Base-by-base conservation (phyloP, 1,139 yeast species). In the Eremothecium coryli region DNA sequence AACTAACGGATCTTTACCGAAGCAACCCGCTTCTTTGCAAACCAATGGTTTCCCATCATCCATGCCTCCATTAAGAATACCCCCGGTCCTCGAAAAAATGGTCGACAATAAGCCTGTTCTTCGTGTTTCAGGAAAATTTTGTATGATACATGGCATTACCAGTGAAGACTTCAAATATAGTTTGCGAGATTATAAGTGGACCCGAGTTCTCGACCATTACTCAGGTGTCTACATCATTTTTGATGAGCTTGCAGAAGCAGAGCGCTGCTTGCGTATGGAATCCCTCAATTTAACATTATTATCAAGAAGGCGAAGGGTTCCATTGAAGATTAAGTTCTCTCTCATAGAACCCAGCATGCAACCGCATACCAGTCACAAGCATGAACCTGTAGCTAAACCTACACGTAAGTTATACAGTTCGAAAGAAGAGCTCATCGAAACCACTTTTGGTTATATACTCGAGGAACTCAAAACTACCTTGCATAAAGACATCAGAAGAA, bases 211-310 rank as follows among this genome's bases (percentile, higher is more conserved):
- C 32, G 66, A 73, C 3, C 88, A 80, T 43, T 60, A 62, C 23
- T 55, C 68, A 4, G 95, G 95, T 0, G 77, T 79, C 45, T 85
- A 71, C 49, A 64, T 84, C 29, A 76, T 82, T 1, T 85, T 85
- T 56, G 74, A 75, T 47, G 65, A 74, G 22, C 55, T 73, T 15
- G 61, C 63, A 26, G 85, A 81, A 40, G 84, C 93, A 26, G 71
- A 71, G 42, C 60, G 69, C 29, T 82, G 94, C 47, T 77, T 73
- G 49, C 66, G 68, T 25, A 65, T 68, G 23, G 85, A 80, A 56
- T 84, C 84, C 48, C 86, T 84, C 1, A 61, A 69, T 17, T 33
- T 56, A 36, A 38, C 46, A 6, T 39, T 56, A 11, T 38, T 42
- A 8, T 52, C 60, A 1, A 42, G 47, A 13, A 38, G 42, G 50